phyloP scores from a whole-genome alignment of 2,329 filamentous ascomycete species.

The Aspergillus fumigatiaffinis region DNA sequence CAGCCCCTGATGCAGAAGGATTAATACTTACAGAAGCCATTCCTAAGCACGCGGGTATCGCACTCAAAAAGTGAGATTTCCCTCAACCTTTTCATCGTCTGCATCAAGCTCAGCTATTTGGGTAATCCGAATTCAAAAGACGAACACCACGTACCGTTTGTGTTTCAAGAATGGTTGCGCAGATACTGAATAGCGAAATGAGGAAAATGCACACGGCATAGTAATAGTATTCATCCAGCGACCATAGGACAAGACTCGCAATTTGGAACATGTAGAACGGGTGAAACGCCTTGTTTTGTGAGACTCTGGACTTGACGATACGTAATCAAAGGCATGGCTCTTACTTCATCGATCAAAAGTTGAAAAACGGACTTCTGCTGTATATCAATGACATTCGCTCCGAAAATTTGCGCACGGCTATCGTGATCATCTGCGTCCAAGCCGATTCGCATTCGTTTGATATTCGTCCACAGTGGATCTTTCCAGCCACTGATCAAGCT shows the following conservation, averaged over 20 bases:
- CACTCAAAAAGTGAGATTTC: conserved; percentile 95
- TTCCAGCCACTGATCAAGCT: conserved; percentile 86
- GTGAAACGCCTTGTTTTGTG: conserved; percentile 67
- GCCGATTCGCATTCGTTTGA: conserved; percentile 69
- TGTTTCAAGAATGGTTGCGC: conserved; percentile 84
- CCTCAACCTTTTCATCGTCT: conserved; percentile 84
- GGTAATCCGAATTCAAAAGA: background rate
- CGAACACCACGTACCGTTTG: conserved; percentile 57
- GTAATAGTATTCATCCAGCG: conserved; percentile 94
- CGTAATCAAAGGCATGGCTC: conserved; percentile 10
- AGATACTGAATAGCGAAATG: conserved; percentile 90
- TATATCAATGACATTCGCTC: conserved; percentile 86
- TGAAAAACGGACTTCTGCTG: conserved; percentile 80
- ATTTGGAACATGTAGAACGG: conserved; percentile 99
- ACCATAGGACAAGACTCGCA: conserved; percentile 91
- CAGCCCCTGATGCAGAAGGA: background rate
- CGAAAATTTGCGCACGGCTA: conserved; percentile 79
- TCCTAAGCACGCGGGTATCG: conserved; percentile 86
- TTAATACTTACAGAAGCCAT: conserved; percentile 73
- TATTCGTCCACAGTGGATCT: conserved; percentile 81
- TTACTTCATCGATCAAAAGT: conserved; percentile 81
- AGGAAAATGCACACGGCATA: conserved; percentile 93
- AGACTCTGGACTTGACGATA: conserved; percentile 1
- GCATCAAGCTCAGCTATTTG: conserved; percentile 13
- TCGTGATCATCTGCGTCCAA: conserved; percentile 86